These are phyloP conservation scores for Yamadazyma olivae DNA, from an alignment of 805 yeast genomes.

Conservation along the genomic window DNA sequence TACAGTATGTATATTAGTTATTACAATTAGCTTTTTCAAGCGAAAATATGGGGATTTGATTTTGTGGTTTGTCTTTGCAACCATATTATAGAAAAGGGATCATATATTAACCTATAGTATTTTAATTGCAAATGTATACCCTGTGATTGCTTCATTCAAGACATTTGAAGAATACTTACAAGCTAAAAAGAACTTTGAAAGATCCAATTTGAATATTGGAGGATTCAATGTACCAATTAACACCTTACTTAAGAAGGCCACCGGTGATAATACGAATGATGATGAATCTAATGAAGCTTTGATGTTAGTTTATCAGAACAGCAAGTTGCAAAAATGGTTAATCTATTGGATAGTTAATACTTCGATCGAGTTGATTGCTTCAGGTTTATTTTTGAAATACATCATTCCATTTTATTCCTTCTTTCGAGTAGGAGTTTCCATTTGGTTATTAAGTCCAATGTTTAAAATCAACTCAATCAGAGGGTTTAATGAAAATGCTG, in stretches of 20 bases:
- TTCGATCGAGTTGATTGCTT: conserved; percentile 35
- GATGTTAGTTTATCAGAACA: conserved; percentile 10
- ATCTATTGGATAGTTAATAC: conserved; percentile 66
- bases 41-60: too few relatives aligned
- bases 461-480: conserved; percentile 9
- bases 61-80: too few relatives aligned
- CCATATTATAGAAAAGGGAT: too few relatives aligned
- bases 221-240: conserved; percentile 40
- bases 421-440: conserved; percentile 42
- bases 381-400: conserved; percentile 41
- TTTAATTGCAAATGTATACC: conserved; percentile 51
- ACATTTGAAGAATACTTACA: conserved; percentile 47
- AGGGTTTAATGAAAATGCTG: conserved; percentile 11
- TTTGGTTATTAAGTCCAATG: conserved; percentile 60
- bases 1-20: conserved; percentile 5
- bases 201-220: conserved; percentile 29
- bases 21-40: too few relatives aligned
- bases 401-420: conserved; percentile 57
- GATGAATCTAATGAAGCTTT: conserved; percentile 8
- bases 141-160: conserved; percentile 57
- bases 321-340: conserved; percentile 37
- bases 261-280: conserved; percentile 12
- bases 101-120: conserved; percentile 28
- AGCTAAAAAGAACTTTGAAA: conserved; percentile 25
- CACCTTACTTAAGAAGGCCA: conserved; percentile 29